Base-by-base conservation (phyloP, 1,284 basidiomycete genomes). In the Cryptococcus wingfieldii region DNA sequence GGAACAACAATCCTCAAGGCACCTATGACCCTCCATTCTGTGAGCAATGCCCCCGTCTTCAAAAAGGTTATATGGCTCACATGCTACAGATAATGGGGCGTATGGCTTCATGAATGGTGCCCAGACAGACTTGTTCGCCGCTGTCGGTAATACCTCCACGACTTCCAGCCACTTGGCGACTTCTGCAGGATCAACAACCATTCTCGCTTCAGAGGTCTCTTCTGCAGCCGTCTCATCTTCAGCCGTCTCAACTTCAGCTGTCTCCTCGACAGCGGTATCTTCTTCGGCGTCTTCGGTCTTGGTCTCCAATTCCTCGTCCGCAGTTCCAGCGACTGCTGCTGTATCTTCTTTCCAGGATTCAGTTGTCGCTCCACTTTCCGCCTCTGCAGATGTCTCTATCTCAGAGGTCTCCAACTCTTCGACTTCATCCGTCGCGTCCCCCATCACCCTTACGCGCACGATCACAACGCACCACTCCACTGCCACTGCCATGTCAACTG, bases 41-140 rank as follows among this genome's bases (percentile, higher is more conserved):
- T 69, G 31, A 25, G 42, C 19, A n/a, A 10, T 18, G 5, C 12
- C 13, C 27, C 10, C 31, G 31, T 6, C 28, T 27, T 37, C 16
- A 10, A 5, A 16, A 28, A 13, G 10, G 12, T 47, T 6, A 14
- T 28, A 13, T 27, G 19, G 9, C 46, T 31, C 18, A 44, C 19
- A 9, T 5, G 25, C 42, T 7, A 5, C 44, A 68, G 67, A 79
- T 60, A 76, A 78, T 58, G 64, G 54, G 37, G 67, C 67, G 16
- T 78, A 75, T 50, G 77, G 76, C 14, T 79, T 72, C 61, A 66
- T 64, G 56, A 65, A 79, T 53, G 77, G 77, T 31, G 77, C 77
- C 23, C 77, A 79, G 63, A 74, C 72, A 28, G 75, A 79, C 55
- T 67, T 79, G 37, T 79, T 72, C 55, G 68, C 66, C 8, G 61